Conservation (phyloP, 1,139 yeast genomes). For the Sugiyamaella novakii region DNA sequence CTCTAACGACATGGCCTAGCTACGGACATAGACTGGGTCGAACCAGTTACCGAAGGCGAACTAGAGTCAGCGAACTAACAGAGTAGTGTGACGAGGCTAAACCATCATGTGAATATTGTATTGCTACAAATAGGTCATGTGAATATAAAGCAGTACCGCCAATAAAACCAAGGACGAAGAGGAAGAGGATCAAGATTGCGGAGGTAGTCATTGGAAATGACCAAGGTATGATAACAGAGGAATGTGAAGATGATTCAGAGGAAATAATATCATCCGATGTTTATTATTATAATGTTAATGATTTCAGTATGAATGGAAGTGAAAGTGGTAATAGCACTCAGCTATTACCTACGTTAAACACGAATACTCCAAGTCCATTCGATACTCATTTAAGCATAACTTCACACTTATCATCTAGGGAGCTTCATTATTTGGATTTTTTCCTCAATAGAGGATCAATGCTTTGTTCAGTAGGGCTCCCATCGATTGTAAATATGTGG, state of each 20-base stretch:
- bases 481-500: slow-evolving; percentile 10
- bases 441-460: slow-evolving; percentile 4
- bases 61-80: slow-evolving; percentile 1
- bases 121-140: slow-evolving; percentile 11
- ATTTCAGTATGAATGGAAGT: too few species aligned
- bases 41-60: too few species aligned
- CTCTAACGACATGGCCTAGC: background rate
- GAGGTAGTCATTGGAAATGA: too few species aligned
- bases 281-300: background rate
- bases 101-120: slow-evolving; percentile 16
- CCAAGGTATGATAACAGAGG: too few species aligned
- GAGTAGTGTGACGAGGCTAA: slow-evolving; percentile 13
- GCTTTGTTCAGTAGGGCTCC: slow-evolving; percentile 6
- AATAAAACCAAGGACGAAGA: slow-evolving; percentile 8
- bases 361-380: too few species aligned
- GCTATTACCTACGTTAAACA: too few species aligned
- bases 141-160: slow-evolving; percentile 12
- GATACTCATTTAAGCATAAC: background rate
- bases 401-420: slow-evolving; percentile 1
- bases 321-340: too few species aligned
- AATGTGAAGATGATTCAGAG: too few species aligned
- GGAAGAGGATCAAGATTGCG: background rate
- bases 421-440: slow-evolving; percentile 8
- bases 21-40: too few species aligned
- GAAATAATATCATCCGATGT: background rate